Base-by-base conservation (phyloP, 78 protist species). In the Chrysochromulina parva region DNA sequence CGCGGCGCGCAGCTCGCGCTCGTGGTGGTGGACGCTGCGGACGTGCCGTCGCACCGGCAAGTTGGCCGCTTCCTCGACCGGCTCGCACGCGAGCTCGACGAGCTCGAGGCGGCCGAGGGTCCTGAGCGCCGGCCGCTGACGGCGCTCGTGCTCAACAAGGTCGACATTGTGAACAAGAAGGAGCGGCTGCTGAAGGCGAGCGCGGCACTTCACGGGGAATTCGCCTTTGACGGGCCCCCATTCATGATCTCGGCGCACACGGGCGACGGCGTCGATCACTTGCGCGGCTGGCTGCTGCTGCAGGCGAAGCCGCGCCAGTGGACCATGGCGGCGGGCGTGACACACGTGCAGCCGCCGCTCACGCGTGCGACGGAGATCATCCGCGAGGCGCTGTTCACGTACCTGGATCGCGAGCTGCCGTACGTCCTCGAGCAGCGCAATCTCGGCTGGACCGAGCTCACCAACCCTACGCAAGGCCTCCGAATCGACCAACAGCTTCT, bases 401-500 rank as follows among this genome's bases (percentile, higher is more conserved):
- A 50, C 78, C 13, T n/a, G 16, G 50, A 14, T 2, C 4, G 28
- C 50, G 78, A 69, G 78, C 78, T 69, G 50, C 78, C 78, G 78
- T 69, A 69, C 50, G 13, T n/a, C 24, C 28, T 69, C 24, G 6
- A 26, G 50, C 78, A 69, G 78, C 78, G 48, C 28, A 69, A 22
- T 14, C 11, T 69, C 48, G 78, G 53, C 24, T 69, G 78, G 78
- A 69, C 78, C 13, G 53, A 24, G 78, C 28, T 69, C 48, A 28
- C 50, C 28, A 69, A 69, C 50, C 38, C 38, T 38, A 38, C 38
- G 38, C 50, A 50, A 5, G 78, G 50, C 48, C 48, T 69, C 7
- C 78, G 78, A 2, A 69, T 69, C 50, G 78, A 69, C 78, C 78
- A 69, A 3, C 78, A 69, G 78, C 78, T 69, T 28, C 78, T 69